phyloP scores from a whole-genome alignment of 495 filamentous ascomycete genomes.

The Penicillium odoratum region DNA sequence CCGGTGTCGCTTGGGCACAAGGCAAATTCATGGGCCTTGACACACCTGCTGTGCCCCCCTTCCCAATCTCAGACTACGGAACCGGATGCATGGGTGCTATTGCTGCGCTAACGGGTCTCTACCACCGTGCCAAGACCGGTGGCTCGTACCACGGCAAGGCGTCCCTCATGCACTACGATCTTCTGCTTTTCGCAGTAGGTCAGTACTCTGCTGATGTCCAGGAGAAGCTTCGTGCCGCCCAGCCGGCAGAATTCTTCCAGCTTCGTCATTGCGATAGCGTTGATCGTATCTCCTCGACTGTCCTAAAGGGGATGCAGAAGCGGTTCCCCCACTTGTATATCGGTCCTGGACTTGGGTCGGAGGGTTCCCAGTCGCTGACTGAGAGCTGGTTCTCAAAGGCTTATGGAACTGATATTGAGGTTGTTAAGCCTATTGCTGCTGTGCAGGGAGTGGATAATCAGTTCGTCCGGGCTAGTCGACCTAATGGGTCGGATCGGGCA shows the following conservation, averaged over 20 bases:
- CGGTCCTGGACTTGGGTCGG: constrained; percentile 15
- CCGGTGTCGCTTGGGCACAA: constrained; percentile 72
- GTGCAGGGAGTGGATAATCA: constrained; percentile 43
- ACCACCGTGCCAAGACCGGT: constrained; percentile 58
- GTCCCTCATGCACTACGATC: constrained; percentile 67
- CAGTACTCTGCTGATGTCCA: constrained; percentile 58
- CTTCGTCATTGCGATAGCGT: constrained; percentile 70
- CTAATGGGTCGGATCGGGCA: constrained; percentile 40
- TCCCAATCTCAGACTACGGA: constrained; percentile 81
- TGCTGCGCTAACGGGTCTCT: constrained; percentile 63
- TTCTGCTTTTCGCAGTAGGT: constrained; percentile 64
- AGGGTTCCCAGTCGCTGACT: constrained; percentile 29
- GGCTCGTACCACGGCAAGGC: constrained; percentile 66
- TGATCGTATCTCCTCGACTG: constrained; percentile 67
- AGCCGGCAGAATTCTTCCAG: constrained; percentile 60
- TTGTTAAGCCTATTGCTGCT: constrained; percentile 38
- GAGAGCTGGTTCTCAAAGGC: constrained; percentile 44
- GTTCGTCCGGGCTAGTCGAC: constrained; percentile 42
- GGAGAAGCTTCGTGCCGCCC: constrained; percentile 51
- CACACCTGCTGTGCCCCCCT: constrained; percentile 74
- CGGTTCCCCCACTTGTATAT: constrained; percentile 43
- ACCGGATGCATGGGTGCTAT: constrained; percentile 68
- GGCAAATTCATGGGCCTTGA: constrained; percentile 68
- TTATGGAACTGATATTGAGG: constrained; percentile 41
- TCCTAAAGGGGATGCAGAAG: constrained; percentile 60